Conservation (phyloP, 2,329 filamentous ascomycete species). For the Trichoderma atroviride region DNA sequence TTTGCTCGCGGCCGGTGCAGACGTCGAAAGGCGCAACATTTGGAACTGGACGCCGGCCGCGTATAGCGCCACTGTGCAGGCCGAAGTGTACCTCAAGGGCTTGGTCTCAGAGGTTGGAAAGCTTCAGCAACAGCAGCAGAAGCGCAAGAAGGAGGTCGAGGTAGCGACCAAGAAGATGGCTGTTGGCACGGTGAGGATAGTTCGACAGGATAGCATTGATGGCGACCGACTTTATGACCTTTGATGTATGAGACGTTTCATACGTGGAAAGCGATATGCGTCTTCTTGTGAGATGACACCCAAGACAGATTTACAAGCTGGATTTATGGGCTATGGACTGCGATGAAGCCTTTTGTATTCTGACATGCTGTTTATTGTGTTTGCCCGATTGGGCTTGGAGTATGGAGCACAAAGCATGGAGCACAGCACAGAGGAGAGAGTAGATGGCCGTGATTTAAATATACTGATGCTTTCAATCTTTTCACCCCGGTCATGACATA, state of each 20-base stretch:
- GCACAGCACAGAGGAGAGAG: not conserved
- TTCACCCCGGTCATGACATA: not conserved
- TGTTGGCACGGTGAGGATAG: conserved; percentile 47
- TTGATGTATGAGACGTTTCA: not conserved
- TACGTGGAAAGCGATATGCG: not conserved
- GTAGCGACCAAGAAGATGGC: conserved; percentile 45
- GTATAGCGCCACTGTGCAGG: conserved; percentile 79
- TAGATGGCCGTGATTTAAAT: not conserved
- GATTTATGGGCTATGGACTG: not conserved
- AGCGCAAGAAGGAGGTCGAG: conserved; percentile 46
- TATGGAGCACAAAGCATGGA: not conserved
- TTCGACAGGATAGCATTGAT: conserved; percentile 44
- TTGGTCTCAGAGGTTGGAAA: conserved; percentile 73
- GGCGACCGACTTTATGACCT: conserved; percentile 36
- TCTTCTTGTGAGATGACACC: not conserved
- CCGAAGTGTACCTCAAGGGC: conserved; percentile 81
- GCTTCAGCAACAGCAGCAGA: conserved; percentile 44
- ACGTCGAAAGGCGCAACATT: conserved; percentile 70
- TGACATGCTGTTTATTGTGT: not conserved
- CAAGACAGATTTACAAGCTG: not conserved
- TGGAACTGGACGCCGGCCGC: conserved; percentile 83
- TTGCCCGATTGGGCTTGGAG: not conserved
- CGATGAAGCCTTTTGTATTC: not conserved
- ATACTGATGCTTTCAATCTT: not conserved
- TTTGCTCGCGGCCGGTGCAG: conserved; percentile 76